A percentile compares a stretch with the other conserved stretches of the same genome.
These are phyloP conservation scores for Debaryomycetaceae sp. DNA, from an alignment of 1,139 yeast genomes.

Conservation along the genomic window DNA sequence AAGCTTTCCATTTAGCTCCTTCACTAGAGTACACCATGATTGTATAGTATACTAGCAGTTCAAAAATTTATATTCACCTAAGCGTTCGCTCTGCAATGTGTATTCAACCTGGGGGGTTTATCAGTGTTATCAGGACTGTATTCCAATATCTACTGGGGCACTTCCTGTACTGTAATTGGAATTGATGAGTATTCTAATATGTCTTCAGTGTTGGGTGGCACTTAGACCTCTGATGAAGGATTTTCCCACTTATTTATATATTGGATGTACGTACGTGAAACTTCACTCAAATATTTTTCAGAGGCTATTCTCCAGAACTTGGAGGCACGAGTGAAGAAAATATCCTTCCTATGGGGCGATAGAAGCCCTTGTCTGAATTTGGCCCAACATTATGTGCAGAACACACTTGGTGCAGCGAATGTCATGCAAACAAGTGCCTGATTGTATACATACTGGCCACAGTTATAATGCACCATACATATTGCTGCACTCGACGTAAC, in stretches of 20 bases:
- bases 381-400: neutral
- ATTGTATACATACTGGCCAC: neutral
- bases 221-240: no score
- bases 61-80: neutral
- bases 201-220: no score
- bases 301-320: neutral
- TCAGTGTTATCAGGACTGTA: no score
- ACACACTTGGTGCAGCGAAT: neutral
- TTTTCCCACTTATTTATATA: no score
- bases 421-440: neutral
- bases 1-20: constrained; percentile 58
- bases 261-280: neutral
- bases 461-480: neutral
- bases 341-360: neutral
- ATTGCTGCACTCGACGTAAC: neutral
- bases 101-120: no score
- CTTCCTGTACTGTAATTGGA: no score
- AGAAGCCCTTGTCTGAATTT: neutral
- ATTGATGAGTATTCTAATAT: no score
- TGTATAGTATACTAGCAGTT: neutral
- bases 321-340: neutral
- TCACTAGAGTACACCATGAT: constrained; percentile 45
- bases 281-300: neutral
- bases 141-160: no score
- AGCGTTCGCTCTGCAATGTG: no score